phyloP scores from a whole-genome alignment of 2,329 filamentous ascomycete genomes.

The Lachnellula hyalina region DNA sequence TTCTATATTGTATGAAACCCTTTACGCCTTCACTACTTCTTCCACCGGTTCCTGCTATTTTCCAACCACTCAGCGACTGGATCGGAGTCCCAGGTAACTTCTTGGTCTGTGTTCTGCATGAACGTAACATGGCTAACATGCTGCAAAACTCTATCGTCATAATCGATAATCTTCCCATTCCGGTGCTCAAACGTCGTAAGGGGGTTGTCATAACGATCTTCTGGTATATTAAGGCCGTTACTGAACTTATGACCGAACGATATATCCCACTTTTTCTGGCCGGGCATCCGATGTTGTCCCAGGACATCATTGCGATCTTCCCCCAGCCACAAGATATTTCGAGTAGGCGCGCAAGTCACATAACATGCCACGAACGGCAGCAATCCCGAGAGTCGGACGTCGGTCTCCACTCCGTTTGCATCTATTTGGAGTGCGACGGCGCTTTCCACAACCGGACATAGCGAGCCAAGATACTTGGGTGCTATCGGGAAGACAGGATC shows the following conservation, averaged over 20 bases:
- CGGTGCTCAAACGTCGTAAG: conserved; percentile 13
- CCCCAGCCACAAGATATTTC: conserved; percentile 36
- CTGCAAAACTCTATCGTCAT: conserved; percentile 5
- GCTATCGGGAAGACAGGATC: conserved; percentile 13
- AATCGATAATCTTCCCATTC: conserved; percentile 9
- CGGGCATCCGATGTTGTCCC: conserved; percentile 37
- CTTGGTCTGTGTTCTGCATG: background rate
- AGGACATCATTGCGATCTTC: conserved; percentile 41
- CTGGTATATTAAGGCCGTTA: background rate
- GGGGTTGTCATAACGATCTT: conserved; percentile 11
- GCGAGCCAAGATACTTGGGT: conserved; percentile 11
- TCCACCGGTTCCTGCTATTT: background rate
- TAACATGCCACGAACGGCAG: conserved; percentile 41
- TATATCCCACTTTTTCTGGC: conserved; percentile 26
- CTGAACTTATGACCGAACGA: background rate
- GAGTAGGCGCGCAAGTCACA: conserved; percentile 36
- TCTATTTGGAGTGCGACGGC: background rate
- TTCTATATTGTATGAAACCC: too few species aligned
- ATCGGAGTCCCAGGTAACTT: background rate
- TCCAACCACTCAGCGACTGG: background rate
- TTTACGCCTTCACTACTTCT: too few species aligned
- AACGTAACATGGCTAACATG: background rate
- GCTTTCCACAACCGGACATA: conserved; percentile 12
- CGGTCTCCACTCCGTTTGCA: background rate
- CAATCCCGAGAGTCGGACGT: conserved; percentile 37